These are phyloP conservation scores for Paraurostyla sp. DNA, from an alignment of 73 alveolate species.

Conservation along the genomic window DNA sequence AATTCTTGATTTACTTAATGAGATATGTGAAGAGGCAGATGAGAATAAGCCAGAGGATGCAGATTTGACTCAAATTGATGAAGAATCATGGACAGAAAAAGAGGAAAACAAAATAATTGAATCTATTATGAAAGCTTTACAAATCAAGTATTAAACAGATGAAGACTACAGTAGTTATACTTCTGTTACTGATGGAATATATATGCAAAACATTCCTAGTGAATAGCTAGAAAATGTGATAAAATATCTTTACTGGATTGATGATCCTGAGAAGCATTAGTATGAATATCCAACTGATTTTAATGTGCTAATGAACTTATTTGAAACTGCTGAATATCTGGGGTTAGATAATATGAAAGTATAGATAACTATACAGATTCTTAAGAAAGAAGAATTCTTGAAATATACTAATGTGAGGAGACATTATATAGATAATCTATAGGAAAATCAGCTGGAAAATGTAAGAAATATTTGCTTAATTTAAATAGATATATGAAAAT, in stretches of 20 bases:
- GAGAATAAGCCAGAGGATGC: constrained; percentile 37
- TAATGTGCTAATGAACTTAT: constrained; percentile 33
- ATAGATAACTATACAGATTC: not conserved
- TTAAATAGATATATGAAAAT: constrained; percentile 29
- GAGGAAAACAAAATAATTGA: constrained; percentile 50
- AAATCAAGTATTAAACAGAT: not conserved
- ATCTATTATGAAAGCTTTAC: not conserved
- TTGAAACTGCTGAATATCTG: constrained; percentile 53
- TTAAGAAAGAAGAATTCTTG: constrained; percentile 34
- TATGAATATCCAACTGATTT: constrained; percentile 24
- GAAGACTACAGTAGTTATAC: not conserved
- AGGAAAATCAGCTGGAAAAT: constrained; percentile 9
- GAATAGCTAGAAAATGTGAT: constrained; percentile 38
- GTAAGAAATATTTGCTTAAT: not conserved
- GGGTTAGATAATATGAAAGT: constrained; percentile 32
- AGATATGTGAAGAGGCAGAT: constrained; percentile 49
- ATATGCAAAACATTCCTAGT: constrained; percentile 36
- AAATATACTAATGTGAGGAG: constrained; percentile 61
- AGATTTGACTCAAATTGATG: not conserved
- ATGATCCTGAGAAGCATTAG: not conserved
- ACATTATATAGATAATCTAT: constrained; percentile 9
- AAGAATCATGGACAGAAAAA: constrained; percentile 28
- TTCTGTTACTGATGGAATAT: constrained; percentile 51
- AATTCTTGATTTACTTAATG: constrained; percentile 42
- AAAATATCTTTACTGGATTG: not conserved